Evolutionary conservation across 2,329 filamentous ascomycete genomes (phyloP), one percentile per base, ranked within the genome.

Genomic region (Diaporthe sp.): DNA sequence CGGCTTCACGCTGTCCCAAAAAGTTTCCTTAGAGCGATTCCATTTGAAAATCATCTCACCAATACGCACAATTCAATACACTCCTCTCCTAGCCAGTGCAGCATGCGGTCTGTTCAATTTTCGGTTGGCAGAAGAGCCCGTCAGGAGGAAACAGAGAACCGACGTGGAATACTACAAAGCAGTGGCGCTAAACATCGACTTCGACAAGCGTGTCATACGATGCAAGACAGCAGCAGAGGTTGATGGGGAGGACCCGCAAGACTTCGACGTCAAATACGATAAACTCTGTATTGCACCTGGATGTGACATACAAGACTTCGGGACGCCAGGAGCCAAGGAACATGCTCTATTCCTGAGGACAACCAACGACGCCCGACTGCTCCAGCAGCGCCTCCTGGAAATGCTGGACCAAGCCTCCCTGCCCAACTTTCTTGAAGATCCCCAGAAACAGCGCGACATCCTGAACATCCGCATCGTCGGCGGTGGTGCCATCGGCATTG

Each of bases 31-130:
- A 28, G 79, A 79, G 6, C 83, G 82, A 68, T 87, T 85, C 77
- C 80, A 83, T 55, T 79, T 87, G 46, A 83, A 82, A 2, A 79
- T 87, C 51, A 84, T 87, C 22, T 86, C 85, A 0, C 86, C 86
- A 1, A 76, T 82, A 9, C 81, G 84, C 9, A 87, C 85, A 4
- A 82, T 85, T 42, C 84, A 85, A 65, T 85, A 87, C 74, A 88
- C 86, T 0, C 86, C 86, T 10, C 80, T 87, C 3, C 82, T 88
- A 3, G 85, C 86, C 15, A 85, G 83, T 49, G 86, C 85, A 28
- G 86, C 86, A 10, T 85, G 84, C 60, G 85, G 84, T 1, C 82
- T 86, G 42, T 87, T 87, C 81, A 82, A 86, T 72, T 86, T 86
- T 76, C 82, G 84, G 31, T 82, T 87, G 2, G 85, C 86, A 28